phyloP scores from a whole-genome alignment of 768 basidiomycete genomes.

The Lentinula edodes region DNA sequence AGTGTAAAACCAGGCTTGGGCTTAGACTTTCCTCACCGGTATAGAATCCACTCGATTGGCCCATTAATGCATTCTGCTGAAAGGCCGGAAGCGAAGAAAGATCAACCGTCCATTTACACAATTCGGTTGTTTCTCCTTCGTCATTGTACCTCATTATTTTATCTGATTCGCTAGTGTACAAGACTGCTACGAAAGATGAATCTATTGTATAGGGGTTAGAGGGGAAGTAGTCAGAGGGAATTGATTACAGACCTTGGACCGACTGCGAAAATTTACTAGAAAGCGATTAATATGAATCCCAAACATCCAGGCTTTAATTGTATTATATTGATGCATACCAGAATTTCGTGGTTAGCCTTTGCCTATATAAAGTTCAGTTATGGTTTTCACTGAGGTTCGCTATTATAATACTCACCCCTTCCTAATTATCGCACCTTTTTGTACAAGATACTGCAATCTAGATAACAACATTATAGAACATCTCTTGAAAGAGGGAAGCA shows the following conservation, averaged over 20 bases:
- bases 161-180: conserved; percentile 75
- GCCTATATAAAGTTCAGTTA: background rate
- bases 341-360: conserved; percentile 8
- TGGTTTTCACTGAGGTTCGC: background rate
- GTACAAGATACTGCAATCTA: conserved; percentile 83
- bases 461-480: background rate
- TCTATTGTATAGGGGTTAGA: conserved; percentile 36
- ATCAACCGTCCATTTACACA: conserved; percentile 88
- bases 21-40: conserved; percentile 45
- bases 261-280: conserved; percentile 67
- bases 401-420: conserved; percentile 58
- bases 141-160: conserved; percentile 79
- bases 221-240: background rate
- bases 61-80: conserved; percentile 59
- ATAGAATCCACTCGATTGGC: conserved; percentile 64
- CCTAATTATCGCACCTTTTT: conserved; percentile 80
- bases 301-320: background rate
- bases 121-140: conserved; percentile 70
- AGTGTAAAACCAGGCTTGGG: background rate
- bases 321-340: background rate
- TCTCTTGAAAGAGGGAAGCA: conserved; percentile 11
- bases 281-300: background rate
- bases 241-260: conserved; percentile 30
- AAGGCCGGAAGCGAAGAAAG: conserved; percentile 73
- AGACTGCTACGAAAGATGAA: conserved; percentile 73